Evolutionary conservation across 257 asterid species (phyloP), one percentile per base, ranked within the genome.

Genomic region (Leptodermis oblonga): DNA sequence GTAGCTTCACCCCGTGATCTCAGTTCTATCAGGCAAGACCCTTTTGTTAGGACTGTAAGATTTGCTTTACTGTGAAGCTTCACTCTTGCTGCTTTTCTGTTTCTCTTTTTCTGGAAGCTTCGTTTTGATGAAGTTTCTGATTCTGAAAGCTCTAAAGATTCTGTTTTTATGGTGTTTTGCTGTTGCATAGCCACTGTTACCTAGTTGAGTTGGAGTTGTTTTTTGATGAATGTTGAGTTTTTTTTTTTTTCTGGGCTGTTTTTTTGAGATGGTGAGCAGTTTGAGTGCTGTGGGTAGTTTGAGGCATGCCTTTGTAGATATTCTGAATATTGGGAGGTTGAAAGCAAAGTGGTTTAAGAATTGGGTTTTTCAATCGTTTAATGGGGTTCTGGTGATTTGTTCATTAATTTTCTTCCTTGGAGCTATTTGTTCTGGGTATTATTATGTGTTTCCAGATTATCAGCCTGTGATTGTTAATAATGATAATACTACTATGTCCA

Each of bases 371-470:
- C 92, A 86, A 52, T 79, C 95, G 55, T 77, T 85, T 26, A 86
- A 87, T 63, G 87, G 85, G 31, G 64, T 87, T 12, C 70, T 87
- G 79, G 72, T 88, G 80, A 52, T 84, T 73, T 83, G 89, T 62
- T 86, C 95, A 20, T 70, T 92, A 22, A 34, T 87, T 23, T 87
- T 88, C 62, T 87, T 90, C 79, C 41, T 90, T 69, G 70, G 78
- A 30, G 93, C 90, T n/a, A 68, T 87, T 74, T 87, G 87, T 70
- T 88, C 83, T 75, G 85, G 92, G 72, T 88, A 79, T 76, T 80
- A 85, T 48, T 85, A 53, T 78, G 65, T 74, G 73, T 77, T 76
- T 59, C 90, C 92, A 48, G 71, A 84, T 74, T 75, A 73, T 62
- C 85, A 77, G 48, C 76, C 83, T 10, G 68, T 69, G 18, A 80